phyloP scores from a whole-genome alignment of 768 basidiomycete species.

The Cyathus striatus region DNA sequence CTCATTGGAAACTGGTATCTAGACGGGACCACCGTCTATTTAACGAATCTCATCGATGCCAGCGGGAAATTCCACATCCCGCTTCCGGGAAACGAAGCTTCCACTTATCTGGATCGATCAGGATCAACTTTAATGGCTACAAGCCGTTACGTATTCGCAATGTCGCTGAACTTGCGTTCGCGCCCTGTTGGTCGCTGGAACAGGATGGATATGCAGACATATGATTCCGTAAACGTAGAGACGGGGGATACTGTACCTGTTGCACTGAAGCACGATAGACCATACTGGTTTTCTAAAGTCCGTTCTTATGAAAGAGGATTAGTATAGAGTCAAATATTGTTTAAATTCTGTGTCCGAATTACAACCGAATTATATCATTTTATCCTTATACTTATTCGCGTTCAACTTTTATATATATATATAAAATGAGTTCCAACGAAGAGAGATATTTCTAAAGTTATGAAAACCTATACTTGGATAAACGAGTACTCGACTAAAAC shows the following conservation, averaged over 20 bases:
- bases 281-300: constrained; percentile 95
- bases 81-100: constrained; percentile 2
- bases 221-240: constrained; percentile 72
- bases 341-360: no score
- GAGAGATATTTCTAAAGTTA: no score
- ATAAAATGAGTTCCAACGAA: no score
- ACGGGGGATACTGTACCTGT: constrained; percentile 70
- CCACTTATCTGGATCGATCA: constrained; percentile 3
- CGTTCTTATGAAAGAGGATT: no score
- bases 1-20: constrained; percentile 70
- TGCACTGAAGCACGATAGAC: constrained; percentile 74
- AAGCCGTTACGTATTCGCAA: constrained; percentile 64
- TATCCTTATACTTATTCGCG: no score
- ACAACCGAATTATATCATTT: no score
- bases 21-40: constrained; percentile 50
- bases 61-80: constrained; percentile 31
- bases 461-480: no score
- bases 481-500: no score
- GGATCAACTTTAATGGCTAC: constrained; percentile 10
- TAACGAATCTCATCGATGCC: constrained; percentile 64
- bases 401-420: no score
- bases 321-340: no score
- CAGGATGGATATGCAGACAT: constrained; percentile 67
- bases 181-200: constrained; percentile 85
- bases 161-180: constrained; percentile 67